Conservation (phyloP, 257 asterid species). For the Marsdenia floribunda region DNA sequence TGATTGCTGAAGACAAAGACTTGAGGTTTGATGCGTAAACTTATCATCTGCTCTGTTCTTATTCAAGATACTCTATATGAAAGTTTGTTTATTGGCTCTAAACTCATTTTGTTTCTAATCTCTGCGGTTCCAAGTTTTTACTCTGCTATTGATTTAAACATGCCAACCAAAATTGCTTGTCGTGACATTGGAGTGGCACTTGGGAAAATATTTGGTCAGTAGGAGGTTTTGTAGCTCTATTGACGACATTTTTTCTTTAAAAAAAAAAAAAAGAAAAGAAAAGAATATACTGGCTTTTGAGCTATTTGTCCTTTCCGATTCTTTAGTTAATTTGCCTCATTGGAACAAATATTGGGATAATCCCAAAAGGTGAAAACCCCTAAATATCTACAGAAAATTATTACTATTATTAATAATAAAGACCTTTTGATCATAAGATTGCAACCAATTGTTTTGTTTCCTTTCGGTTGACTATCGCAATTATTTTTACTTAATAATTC, state of each 20-base stretch:
- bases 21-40: constrained; percentile 60
- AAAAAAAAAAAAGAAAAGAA: too few relatives aligned
- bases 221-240: background rate
- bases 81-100: background rate
- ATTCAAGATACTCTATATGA: background rate
- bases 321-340: too few relatives aligned
- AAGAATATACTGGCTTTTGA: too few relatives aligned
- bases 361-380: background rate
- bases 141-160: background rate
- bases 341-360: background rate
- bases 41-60: constrained; percentile 2
- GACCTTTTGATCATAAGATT: too few relatives aligned
- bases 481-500: too few relatives aligned
- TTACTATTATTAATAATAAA: too few relatives aligned
- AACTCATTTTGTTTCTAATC: background rate
- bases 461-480: too few relatives aligned
- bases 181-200: background rate
- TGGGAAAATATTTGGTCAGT: background rate
- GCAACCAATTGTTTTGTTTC: too few relatives aligned
- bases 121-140: background rate
- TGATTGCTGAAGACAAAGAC: constrained; percentile 98
- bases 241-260: too few relatives aligned
- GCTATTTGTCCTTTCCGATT: too few relatives aligned
- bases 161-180: background rate
- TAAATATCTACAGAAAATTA: too few relatives aligned